A percentile compares a stretch with the other conserved stretches of the same genome.
Conservation (phyloP, 257 asterid species). For the Perilla frutescens region DNA sequence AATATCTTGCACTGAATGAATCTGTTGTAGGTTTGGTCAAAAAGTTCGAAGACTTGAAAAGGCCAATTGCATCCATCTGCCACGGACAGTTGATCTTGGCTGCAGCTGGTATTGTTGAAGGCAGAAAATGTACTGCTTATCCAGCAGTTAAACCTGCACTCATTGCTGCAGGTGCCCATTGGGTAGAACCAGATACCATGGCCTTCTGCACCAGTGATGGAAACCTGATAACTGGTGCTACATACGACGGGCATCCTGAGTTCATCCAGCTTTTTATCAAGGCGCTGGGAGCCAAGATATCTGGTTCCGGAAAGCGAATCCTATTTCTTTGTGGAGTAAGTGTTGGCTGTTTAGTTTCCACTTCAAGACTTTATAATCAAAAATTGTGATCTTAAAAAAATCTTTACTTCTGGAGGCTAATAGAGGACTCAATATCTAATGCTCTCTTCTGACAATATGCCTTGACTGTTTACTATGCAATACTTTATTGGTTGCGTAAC, state of each 20-base stretch:
- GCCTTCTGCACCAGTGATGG: constrained; percentile 78
- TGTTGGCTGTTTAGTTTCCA: constrained; percentile 30
- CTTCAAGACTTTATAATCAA: constrained; percentile 2
- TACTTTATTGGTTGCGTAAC: background rate
- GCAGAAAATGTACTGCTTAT: constrained; percentile 84
- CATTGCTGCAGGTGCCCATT: constrained; percentile 88
- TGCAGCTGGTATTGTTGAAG: constrained; percentile 69
- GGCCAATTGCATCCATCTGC: constrained; percentile 84
- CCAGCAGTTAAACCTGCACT: constrained; percentile 76
- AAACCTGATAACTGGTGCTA: constrained; percentile 81
- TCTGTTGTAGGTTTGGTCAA: constrained; percentile 66
- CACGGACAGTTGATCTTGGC: constrained; percentile 95
- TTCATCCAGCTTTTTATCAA: constrained; percentile 77
- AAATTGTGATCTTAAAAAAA: background rate
- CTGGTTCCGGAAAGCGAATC: constrained; percentile 77
- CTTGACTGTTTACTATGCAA: background rate
- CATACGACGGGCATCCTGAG: constrained; percentile 89
- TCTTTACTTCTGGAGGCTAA: background rate
- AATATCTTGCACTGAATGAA: constrained; percentile 81
- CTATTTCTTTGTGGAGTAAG: constrained; percentile 95
- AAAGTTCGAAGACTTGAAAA: constrained; percentile 53
- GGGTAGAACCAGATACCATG: constrained; percentile 85
- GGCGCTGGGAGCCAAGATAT: constrained; percentile 81
- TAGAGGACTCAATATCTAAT: constrained; percentile 6
- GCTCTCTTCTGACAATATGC: background rate